Base-by-base conservation (phyloP, 2,329 filamentous ascomycete genomes). In the Sporothrix dimorphospora region DNA sequence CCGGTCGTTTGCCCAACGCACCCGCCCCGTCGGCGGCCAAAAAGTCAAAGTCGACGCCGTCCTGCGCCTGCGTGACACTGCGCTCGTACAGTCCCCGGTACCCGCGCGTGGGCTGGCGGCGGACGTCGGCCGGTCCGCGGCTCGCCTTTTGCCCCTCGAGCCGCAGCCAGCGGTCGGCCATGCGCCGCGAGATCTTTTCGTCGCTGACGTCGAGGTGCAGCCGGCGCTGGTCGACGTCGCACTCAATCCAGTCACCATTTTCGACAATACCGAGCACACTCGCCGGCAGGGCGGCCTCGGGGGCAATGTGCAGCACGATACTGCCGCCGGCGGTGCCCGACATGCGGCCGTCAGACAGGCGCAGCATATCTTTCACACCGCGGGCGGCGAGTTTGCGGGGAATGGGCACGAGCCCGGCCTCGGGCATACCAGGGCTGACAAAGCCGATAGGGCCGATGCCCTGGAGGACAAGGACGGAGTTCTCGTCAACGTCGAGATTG, bases 261-360 rank as follows among this genome's bases (percentile, higher is more conserved):
- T 84, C 81, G 3, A 97, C 89, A 1, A 97, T 81, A 0, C 92
- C 94, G 74, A 98, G 88, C 0, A 94, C 92, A 0, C 92, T 94
- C 12, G 88, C 89, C 0, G 92, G 92, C 40, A 86, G 81, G 0
- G 92, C 93, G 0, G 94, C 93, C 81, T 98, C 94, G 0, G 94
- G 94, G 2, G 91, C 90, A 6, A 97, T 91, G 76, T 98, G 94
- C 6, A 96, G 89, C 0, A 96, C 93, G 75, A 97, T 95, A 72
- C 96, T 98, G 0, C 94, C 94, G 63, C 97, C 94, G 1, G 89
- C 92, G 0, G 94, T 96, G 4, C 94, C 94, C 30, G 88, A 92
- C 84, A 97, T 98, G 40, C 94, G 83, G 0, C 94, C 94, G 77
- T 98, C 94, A 0, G 94, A 97, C 42, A 98, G 87, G 1, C 97